Evolutionary conservation across 345 rosid species (phyloP).

Genomic region (Salix arbutifolia): DNA sequence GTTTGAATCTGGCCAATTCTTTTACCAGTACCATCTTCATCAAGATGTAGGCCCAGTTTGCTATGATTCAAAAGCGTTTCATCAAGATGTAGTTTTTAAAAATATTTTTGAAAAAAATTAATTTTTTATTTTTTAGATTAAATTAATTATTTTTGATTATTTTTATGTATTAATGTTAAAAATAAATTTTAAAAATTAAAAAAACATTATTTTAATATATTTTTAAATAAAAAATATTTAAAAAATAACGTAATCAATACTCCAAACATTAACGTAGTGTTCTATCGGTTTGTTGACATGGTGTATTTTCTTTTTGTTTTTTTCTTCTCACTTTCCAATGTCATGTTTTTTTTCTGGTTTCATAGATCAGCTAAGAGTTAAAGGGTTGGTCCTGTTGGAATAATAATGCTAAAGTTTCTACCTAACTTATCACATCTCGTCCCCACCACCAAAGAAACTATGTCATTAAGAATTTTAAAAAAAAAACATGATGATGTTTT

Average conservation of each 20-base stretch:
- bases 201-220: no score
- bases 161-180: no score
- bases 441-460: conserved; percentile 6
- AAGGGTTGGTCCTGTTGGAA: neutral
- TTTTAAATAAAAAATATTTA: no score
- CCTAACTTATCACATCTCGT: conserved; percentile 19
- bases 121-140: no score
- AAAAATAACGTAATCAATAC: no score
- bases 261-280: no score
- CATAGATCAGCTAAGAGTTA: neutral
- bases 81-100: no score
- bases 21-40: neutral
- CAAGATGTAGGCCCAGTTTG: neutral
- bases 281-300: neutral
- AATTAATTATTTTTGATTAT: no score
- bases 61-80: no score
- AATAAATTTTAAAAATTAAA: no score
- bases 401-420: conserved; percentile 13
- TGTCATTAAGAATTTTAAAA: neutral
- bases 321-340: neutral
- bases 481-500: neutral
- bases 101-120: no score
- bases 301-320: neutral
- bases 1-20: neutral
- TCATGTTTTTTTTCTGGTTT: neutral